Evolutionary conservation across 495 filamentous ascomycete species (phyloP).

Genomic region (Aspergillus leporis): DNA sequence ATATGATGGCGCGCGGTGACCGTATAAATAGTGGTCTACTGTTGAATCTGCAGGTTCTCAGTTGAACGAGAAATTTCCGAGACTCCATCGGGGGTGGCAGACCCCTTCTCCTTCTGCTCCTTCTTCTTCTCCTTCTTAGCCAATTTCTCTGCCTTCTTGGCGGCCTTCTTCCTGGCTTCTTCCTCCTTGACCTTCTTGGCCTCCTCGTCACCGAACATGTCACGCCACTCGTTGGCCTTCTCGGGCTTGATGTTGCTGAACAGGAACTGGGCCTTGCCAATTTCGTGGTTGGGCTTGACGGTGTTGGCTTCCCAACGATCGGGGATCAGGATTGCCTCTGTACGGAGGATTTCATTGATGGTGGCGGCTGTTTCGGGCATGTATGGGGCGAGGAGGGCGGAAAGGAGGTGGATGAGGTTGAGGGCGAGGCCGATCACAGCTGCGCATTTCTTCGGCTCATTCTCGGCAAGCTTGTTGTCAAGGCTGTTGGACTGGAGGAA

Average conservation of each 20-base stretch:
- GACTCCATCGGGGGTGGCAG: slow-evolving; percentile 4
- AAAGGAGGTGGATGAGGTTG: slow-evolving; percentile 79
- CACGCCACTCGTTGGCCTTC: slow-evolving; percentile 81
- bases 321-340: slow-evolving; percentile 65
- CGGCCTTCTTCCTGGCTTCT: slow-evolving; percentile 60
- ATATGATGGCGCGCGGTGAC: not conserved
- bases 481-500: slow-evolving; percentile 80
- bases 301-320: slow-evolving; percentile 58
- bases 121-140: slow-evolving; percentile 29
- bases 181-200: slow-evolving; percentile 66
- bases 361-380: slow-evolving; percentile 76
- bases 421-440: slow-evolving; percentile 80
- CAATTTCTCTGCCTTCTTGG: slow-evolving; percentile 37
- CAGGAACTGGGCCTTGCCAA: slow-evolving; percentile 79
- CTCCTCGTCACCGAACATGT: slow-evolving; percentile 75
- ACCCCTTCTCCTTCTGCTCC: slow-evolving; percentile 22
- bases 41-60: not conserved
- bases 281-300: slow-evolving; percentile 71
- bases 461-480: slow-evolving; percentile 75
- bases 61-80: not conserved
- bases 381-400: slow-evolving; percentile 75
- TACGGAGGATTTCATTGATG: slow-evolving; percentile 74
- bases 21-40: not conserved
- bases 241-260: slow-evolving; percentile 82
- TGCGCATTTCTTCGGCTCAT: slow-evolving; percentile 69